Conservation (phyloP, 1,139 yeast species). For the Saccharomyces pastorianus region DNA sequence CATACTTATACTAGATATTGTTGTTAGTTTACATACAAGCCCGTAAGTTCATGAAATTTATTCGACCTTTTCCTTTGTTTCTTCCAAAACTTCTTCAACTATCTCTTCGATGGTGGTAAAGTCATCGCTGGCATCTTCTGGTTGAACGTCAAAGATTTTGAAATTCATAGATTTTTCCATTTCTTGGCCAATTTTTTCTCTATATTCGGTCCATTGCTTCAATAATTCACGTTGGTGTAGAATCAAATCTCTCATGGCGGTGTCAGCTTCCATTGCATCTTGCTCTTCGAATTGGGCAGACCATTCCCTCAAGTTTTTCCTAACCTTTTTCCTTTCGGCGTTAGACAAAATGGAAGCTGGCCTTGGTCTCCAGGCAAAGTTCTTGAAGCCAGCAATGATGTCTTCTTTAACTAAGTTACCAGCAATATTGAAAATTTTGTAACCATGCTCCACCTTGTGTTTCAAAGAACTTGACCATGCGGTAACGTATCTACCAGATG, state of each 20-base stretch:
- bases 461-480: conserved; percentile 86
- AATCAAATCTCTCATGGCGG: conserved; percentile 84
- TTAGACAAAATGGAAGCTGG: conserved; percentile 70
- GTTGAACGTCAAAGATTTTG: conserved; percentile 22
- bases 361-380: conserved; percentile 95
- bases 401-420: conserved; percentile 75
- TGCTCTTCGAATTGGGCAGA: conserved; percentile 88
- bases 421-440: conserved; percentile 74
- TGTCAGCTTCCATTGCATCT: conserved; percentile 95
- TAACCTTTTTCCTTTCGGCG: conserved; percentile 75
- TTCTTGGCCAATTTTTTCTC: conserved; percentile 32
- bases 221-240: conserved; percentile 74
- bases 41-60: not conserved
- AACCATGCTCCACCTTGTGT: conserved; percentile 83
- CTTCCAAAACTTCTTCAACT: conserved; percentile 48
- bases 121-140: conserved; percentile 44
- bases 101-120: conserved; percentile 17
- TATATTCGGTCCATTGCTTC: conserved; percentile 81
- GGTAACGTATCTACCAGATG: conserved; percentile 84
- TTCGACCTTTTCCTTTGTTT: conserved; percentile 65
- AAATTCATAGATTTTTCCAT: conserved; percentile 17
- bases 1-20: not conserved
- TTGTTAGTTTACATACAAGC: not conserved
- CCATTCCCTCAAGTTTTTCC: conserved; percentile 83
- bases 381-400: conserved; percentile 72